A percentile compares a stretch with the other conserved stretches of the same genome.
phyloP scores from a whole-genome alignment of 306 rosid genomes.

The Psophocarpus tetragonolobus region DNA sequence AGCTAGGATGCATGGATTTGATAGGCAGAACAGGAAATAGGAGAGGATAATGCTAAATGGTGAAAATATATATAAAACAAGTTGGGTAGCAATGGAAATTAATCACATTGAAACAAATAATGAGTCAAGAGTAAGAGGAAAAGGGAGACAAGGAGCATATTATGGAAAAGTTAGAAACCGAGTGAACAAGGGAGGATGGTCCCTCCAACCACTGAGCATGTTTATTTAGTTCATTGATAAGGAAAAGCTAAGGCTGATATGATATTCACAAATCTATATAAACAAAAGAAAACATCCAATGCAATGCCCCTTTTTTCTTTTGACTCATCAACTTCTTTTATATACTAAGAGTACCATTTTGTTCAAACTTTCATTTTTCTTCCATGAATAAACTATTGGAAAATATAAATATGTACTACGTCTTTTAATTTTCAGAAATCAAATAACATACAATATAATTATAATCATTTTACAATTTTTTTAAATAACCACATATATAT shows the following conservation, averaged over 20 bases:
- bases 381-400: background rate
- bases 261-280: constrained; percentile 22
- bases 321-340: constrained; percentile 46
- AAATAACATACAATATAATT: background rate
- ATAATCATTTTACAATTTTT: background rate
- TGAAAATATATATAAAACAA: constrained; percentile 3
- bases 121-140: constrained; percentile 49
- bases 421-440: background rate
- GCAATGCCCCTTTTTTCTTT: constrained; percentile 35
- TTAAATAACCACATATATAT: background rate
- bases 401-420: background rate
- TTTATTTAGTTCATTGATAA: constrained; percentile 42
- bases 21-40: constrained; percentile 16
- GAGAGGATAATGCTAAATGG: constrained; percentile 24
- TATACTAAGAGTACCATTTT: background rate
- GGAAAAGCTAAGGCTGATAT: constrained; percentile 46
- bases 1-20: constrained; percentile 32
- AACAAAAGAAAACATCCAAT: constrained; percentile 25
- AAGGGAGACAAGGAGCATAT: constrained; percentile 68
- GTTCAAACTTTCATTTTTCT: background rate
- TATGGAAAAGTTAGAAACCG: constrained; percentile 53
- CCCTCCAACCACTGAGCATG: constrained; percentile 72
- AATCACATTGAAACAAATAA: constrained; percentile 38
- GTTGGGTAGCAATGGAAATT: constrained; percentile 34
- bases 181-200: constrained; percentile 46